Percentiles rank a stretch among this genome's conserved stretches.
phyloP scores from a whole-genome alignment of 768 basidiomycete species.

The Thelephora ganbajun region DNA sequence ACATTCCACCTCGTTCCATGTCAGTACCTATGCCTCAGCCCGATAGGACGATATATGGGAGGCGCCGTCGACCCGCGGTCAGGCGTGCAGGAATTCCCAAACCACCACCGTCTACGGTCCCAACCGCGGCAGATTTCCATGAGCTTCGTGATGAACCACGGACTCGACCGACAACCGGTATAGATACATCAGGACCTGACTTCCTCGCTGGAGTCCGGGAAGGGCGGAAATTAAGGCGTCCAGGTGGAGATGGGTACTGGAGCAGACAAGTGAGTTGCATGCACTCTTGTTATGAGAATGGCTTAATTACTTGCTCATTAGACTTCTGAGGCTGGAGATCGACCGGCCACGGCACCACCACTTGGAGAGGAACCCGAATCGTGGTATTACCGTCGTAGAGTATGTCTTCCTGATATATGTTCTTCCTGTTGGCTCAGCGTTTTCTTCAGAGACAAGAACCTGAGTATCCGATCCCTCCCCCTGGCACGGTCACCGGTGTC shows the following conservation, averaged over 20 bases:
- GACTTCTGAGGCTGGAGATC: background rate
- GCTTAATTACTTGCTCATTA: background rate
- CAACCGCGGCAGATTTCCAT: too few species aligned
- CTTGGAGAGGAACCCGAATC: background rate
- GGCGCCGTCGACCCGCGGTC: constrained; percentile 2
- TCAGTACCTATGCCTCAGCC: constrained; percentile 12
- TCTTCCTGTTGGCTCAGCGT: too few species aligned
- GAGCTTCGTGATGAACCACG: too few species aligned
- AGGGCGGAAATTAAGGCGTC: constrained; percentile 6
- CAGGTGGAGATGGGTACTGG: constrained; percentile 7
- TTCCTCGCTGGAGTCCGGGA: constrained; percentile 3
- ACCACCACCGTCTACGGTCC: background rate
- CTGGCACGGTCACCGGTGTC: constrained; percentile 1
- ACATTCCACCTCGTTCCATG: constrained; percentile 17
- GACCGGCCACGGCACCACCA: constrained; percentile 2
- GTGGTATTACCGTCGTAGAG: too few species aligned
- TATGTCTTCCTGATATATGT: too few species aligned
- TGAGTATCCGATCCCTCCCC: constrained; percentile 2
- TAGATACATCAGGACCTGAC: too few species aligned
- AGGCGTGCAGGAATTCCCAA: background rate
- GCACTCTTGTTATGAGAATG: background rate
- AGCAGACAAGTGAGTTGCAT: background rate
- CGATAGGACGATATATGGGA: constrained; percentile 6
- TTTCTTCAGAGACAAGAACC: background rate
- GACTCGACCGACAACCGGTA: too few species aligned